Evolutionary conservation across 2,329 filamentous ascomycete species (phyloP).

Genomic region (Monosporascus sp.): DNA sequence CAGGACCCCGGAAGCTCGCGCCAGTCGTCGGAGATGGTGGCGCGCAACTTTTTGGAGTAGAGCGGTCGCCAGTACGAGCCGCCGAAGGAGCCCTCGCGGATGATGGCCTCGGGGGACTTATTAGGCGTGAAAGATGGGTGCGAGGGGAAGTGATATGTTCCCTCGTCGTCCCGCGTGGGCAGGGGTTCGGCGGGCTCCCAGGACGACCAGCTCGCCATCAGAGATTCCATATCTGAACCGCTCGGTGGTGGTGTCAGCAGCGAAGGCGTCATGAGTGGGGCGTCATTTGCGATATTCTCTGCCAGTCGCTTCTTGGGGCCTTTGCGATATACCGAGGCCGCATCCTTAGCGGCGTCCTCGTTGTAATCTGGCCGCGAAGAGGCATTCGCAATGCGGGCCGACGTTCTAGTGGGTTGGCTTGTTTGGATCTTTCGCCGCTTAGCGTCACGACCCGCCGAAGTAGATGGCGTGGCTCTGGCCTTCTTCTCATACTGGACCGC

Average conservation of each 20-base stretch:
- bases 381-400: conserved; percentile 40
- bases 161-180: conserved; percentile 35
- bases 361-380: conserved; percentile 28
- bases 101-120: conserved; percentile 45
- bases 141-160: conserved; percentile 38
- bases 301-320: background rate
- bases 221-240: conserved; percentile 9
- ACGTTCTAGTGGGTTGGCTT: conserved; percentile 34
- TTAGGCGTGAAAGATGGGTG: conserved; percentile 43
- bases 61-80: conserved; percentile 46
- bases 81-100: conserved; percentile 47
- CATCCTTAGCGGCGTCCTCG: conserved; percentile 23
- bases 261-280: background rate
- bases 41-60: conserved; percentile 34
- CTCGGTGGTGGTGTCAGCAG: conserved; percentile 1
- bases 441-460: conserved; percentile 3
- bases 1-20: conserved; percentile 38
- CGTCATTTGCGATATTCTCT: background rate
- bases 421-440: conserved; percentile 35
- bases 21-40: conserved; percentile 40
- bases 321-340: background rate
- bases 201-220: conserved; percentile 33
- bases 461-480: background rate
- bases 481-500: conserved; percentile 10
- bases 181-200: conserved; percentile 34